These are phyloP conservation scores for Mrakia gelida DNA, from an alignment of 768 basidiomycete species.

Conservation along the genomic window DNA sequence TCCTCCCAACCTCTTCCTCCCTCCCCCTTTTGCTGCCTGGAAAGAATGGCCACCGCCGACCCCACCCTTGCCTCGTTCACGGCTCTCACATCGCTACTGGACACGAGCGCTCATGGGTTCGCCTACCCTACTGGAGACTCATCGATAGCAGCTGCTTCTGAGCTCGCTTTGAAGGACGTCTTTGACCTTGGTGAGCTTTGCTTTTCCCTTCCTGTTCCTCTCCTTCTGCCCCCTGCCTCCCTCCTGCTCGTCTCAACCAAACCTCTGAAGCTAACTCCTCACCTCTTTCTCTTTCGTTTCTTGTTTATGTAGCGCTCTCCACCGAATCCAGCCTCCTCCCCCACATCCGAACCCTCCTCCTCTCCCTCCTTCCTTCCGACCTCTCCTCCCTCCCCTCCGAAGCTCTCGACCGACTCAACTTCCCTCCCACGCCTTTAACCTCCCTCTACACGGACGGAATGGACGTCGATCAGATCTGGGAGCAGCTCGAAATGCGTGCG, in stretches of 20 bases:
- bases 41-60: background rate
- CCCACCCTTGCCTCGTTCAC: slow-evolving; percentile 14
- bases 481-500: slow-evolving; percentile 79
- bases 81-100: slow-evolving; percentile 35
- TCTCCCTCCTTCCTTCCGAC: slow-evolving; percentile 61
- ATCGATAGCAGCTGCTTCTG: slow-evolving; percentile 37
- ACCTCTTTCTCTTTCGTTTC: slow-evolving; percentile 37
- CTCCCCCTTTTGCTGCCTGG: background rate
- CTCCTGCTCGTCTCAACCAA: too few relatives aligned
- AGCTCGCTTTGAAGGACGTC: slow-evolving; percentile 42
- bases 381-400: slow-evolving; percentile 41
- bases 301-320: slow-evolving; percentile 54
- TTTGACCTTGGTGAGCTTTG: slow-evolving; percentile 44
- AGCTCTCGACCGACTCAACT: slow-evolving; percentile 22
- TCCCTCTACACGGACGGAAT: slow-evolving; percentile 63
- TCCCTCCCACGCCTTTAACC: slow-evolving; percentile 62
- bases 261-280: slow-evolving; percentile 62
- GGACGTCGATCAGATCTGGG: slow-evolving; percentile 86
- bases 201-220: background rate
- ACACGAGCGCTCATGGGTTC: slow-evolving; percentile 36
- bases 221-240: too few relatives aligned
- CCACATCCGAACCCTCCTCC: slow-evolving; percentile 62
- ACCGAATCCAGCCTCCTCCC: slow-evolving; percentile 63
- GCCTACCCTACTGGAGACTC: slow-evolving; percentile 38
- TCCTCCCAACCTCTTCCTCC: background rate